Conservation (phyloP, 2,329 filamentous ascomycete species). For the Rhytidhysteron rufulum region DNA sequence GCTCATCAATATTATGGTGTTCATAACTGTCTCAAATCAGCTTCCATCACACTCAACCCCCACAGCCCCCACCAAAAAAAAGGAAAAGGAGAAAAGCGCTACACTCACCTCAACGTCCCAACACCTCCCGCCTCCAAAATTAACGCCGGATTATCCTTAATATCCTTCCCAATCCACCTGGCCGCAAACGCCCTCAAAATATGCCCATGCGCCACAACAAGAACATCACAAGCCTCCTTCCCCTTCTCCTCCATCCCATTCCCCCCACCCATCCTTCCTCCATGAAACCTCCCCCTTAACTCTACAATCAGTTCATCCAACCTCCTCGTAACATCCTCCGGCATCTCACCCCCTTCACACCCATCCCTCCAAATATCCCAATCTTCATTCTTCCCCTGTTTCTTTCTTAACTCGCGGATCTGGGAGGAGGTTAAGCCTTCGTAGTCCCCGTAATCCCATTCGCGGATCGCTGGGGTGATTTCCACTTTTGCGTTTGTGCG, state of each 20-base stretch:
- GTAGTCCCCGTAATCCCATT: constrained; percentile 63
- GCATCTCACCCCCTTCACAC: constrained; percentile 77
- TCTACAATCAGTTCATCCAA: constrained; percentile 73
- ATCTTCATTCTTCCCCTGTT: constrained; percentile 49
- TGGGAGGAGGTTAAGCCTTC: constrained; percentile 54
- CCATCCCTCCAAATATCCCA: constrained; percentile 90
- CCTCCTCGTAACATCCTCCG: constrained; percentile 66
- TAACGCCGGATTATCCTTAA: constrained; percentile 73
- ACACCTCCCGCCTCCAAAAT: constrained; percentile 66
- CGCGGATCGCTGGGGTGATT: constrained; percentile 50
- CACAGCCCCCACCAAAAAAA: background rate
- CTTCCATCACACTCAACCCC: background rate
- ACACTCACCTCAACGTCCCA: constrained; percentile 43
- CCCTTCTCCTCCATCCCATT: constrained; percentile 34
- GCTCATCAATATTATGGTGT: constrained; percentile 47
- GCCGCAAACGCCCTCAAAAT: constrained; percentile 85
- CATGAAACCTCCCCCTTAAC: constrained; percentile 55
- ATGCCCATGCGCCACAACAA: constrained; percentile 86
- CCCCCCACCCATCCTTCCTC: constrained; percentile 50
- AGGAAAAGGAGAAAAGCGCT: background rate
- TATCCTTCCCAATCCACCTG: constrained; percentile 71
- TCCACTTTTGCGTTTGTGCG: constrained; percentile 43
- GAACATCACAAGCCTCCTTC: constrained; percentile 58
- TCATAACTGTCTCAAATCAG: constrained; percentile 38
- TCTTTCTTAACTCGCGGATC: constrained; percentile 46